Base-by-base conservation (phyloP, 2,329 filamentous ascomycete genomes). In the Nannizzia gypsea region DNA sequence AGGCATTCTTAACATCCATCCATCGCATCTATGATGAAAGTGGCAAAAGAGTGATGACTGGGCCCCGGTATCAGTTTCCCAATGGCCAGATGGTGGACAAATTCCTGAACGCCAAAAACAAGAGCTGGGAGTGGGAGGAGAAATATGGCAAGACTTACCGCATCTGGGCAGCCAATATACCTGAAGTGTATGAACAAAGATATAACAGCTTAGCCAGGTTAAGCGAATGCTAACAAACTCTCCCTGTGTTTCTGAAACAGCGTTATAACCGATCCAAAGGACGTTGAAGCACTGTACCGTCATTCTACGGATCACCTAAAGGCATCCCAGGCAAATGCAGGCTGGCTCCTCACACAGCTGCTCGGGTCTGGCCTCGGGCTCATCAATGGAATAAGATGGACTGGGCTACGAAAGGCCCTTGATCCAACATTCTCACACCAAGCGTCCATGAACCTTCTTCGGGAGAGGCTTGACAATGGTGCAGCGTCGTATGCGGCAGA, bases 231-330 rank as follows among this genome's bases (percentile, higher is more conserved):
- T 42, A 42, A 42, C 38, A 42, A 34, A 34, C 15, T 36, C 31
- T 36, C 9, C 31, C 9, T 3, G 44, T n/a, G 13, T 42, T 42
- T 11, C 15, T 42, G 38, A 11, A 36, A 36, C 50, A 76, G 72
- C 11, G 73, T 77, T 1, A 55, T 77, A 3, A 73, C 70, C 0
- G 40, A 64, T 3, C 69, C 74, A 2, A 64, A 69, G 2, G 64
- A 77, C 58, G 58, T 78, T 0, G 59, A 72, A 61, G 60, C 62
- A 0, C 67, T 77, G 5, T 78, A 77, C 62, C 67, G 66, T 36
- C 77, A 79, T 61, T 80, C 77, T 0, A 68, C 78, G 59, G 69
- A 65, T 38, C 77, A 79, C 63, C 44, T 61, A n/a, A 78, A 80
- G 62, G 76, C 75, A 2, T 38, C 60, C 2, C 69, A 71, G 59